phyloP scores from a whole-genome alignment of 2,329 filamentous ascomycete genomes.

The Fusarium globosum region DNA sequence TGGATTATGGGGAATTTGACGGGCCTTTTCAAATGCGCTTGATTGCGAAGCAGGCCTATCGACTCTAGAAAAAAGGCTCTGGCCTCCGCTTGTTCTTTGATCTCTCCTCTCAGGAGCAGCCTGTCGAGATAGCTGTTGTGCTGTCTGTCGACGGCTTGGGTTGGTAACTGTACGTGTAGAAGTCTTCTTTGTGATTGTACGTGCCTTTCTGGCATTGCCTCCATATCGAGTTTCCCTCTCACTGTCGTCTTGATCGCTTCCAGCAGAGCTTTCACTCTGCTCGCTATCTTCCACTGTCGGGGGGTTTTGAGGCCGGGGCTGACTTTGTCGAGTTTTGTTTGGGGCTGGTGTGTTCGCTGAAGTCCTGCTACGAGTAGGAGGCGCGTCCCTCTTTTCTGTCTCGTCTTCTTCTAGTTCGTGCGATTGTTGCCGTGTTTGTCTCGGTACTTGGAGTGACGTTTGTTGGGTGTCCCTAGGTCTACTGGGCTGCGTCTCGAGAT shows the following conservation, averaged over 20 bases:
- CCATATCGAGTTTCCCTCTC: neutral
- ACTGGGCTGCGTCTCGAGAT: neutral
- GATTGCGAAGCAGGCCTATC: neutral
- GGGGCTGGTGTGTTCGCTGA: slow-evolving; percentile 40
- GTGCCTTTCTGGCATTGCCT: neutral
- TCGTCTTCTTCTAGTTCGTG: slow-evolving; percentile 4
- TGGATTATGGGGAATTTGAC: slow-evolving; percentile 12
- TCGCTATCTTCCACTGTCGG: neutral
- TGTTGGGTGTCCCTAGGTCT: neutral
- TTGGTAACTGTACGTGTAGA: neutral
- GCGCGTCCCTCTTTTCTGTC: neutral
- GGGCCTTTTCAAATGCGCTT: slow-evolving; percentile 9
- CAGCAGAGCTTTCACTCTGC: neutral
- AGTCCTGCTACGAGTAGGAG: neutral
- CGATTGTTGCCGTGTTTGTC: neutral
- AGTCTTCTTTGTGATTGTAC: neutral
- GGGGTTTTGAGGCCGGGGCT: neutral
- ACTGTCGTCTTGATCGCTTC: neutral
- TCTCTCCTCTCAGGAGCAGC: neutral
- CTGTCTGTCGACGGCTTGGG: neutral
- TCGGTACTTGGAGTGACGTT: neutral
- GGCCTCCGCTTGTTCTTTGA: neutral
- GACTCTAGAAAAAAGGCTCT: slow-evolving; percentile 19
- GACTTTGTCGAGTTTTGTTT: slow-evolving; percentile 15
- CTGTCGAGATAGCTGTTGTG: neutral